Base-by-base conservation (phyloP, 768 basidiomycete genomes). In the Lactifluus subvellereus region DNA sequence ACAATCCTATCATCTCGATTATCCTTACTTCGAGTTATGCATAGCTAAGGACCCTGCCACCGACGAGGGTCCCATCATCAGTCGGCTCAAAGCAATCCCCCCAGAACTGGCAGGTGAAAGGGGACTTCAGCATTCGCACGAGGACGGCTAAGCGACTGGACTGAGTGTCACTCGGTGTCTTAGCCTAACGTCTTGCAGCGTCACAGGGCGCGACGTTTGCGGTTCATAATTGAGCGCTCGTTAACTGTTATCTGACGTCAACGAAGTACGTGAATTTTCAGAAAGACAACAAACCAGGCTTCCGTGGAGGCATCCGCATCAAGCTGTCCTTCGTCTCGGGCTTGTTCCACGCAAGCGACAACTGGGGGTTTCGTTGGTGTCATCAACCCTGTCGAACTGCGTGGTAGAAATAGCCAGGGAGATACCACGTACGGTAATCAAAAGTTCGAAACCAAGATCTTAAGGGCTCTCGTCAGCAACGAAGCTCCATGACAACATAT, bases 381-480 rank as follows among this genome's bases (percentile, higher is more conserved):
- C 30, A 54, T 40, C 45, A n/a, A n/a, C 30, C 8, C 11, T 6
- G 35, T 32, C 42, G 51, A 18, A 27, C 20, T 18, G 37, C 13
- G n/a, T 14, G 20, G 57, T 42, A 32, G 30, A 38, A 37, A 16
- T 4, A 27, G 38, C 40, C 7, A 40, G 14, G 3, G 20, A 40
- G 3, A 62, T 33, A 14, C 30, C n/a, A 69, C 83, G 67, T 74
- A 85, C 85, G 61, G 84, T 85, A 58, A 84, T 80, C 43, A 82
- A 81, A 13, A 88, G 77, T 70, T 88, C 86, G 64, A 87, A 88
- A 5, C 85, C 85, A 64, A 88, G 84, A 78, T 88, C 86, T 87
- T 65, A 18, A 37, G 9, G 30, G 2, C 11, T 10, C 14, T 37
- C 13, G 51, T 62, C 57, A 63, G 35, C 16, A 4, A 48, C 22